Conservation (phyloP, 1,284 basidiomycete genomes). For the Sphaerobolus stellatus region DNA sequence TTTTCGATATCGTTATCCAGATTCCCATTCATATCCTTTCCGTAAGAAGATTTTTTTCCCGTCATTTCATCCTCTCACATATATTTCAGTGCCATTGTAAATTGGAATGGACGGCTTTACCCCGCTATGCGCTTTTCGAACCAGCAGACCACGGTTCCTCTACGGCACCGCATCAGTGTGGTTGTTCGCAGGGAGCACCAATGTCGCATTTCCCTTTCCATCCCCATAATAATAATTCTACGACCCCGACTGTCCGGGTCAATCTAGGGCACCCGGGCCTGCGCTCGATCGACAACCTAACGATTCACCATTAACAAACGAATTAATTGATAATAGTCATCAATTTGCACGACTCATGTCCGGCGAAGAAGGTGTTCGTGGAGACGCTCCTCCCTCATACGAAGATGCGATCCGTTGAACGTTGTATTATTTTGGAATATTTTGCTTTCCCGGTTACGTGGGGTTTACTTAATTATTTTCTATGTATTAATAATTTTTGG, state of each 20-base stretch:
- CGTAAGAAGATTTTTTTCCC: constrained; percentile 45
- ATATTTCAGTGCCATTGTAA: constrained; percentile 70
- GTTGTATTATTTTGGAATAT: too few relatives aligned
- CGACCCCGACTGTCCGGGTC: too few relatives aligned
- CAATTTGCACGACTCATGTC: constrained; percentile 61
- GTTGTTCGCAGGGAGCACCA: background rate
- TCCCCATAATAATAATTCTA: constrained; percentile 6
- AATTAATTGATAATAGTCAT: constrained; percentile 10
- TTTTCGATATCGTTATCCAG: constrained; percentile 91
- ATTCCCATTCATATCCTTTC: constrained; percentile 78
- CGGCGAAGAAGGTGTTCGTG: constrained; percentile 61
- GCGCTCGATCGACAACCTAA: too few relatives aligned
- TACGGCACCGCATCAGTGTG: background rate
- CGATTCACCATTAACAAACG: too few relatives aligned
- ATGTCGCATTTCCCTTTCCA: constrained; percentile 5
- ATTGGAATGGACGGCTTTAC: constrained; percentile 73
- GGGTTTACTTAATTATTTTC: too few relatives aligned
- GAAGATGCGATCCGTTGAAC: constrained; percentile 32
- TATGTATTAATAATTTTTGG: too few relatives aligned
- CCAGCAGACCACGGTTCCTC: constrained; percentile 21
- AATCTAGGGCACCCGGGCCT: too few relatives aligned
- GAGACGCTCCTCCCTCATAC: constrained; percentile 66
- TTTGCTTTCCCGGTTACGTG: too few relatives aligned
- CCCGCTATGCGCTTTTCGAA: constrained; percentile 57
- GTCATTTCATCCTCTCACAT: background rate